Evolutionary conservation across 176 grass and related monocot genomes (phyloP).

Genomic region (Aegilops longissima): DNA sequence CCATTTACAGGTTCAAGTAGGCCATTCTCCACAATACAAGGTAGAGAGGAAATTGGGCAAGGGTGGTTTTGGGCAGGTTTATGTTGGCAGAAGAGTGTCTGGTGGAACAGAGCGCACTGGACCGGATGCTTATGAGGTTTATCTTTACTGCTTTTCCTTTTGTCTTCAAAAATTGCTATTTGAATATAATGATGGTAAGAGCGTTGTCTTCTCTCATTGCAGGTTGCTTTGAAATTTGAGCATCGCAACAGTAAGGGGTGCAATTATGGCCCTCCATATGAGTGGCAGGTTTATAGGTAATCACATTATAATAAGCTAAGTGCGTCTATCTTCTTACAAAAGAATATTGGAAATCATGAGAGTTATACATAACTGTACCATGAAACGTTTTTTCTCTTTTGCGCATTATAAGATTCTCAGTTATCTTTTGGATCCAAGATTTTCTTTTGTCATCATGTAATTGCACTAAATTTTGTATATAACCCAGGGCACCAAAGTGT

Average conservation of each 20-base stretch:
- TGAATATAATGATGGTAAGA: conserved; percentile 15
- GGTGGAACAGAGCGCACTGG: conserved; percentile 75
- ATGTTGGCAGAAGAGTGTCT: conserved; percentile 83
- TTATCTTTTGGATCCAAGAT: conserved; percentile 14
- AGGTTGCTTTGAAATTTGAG: conserved; percentile 99
- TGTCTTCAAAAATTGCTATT: not conserved
- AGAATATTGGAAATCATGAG: conserved; percentile 13
- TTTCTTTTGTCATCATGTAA: not conserved
- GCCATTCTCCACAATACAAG: conserved; percentile 86
- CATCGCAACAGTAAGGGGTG: conserved; percentile 97
- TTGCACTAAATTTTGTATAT: conserved; percentile 3
- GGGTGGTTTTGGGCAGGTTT: conserved; percentile 98
- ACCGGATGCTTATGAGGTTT: conserved; percentile 79
- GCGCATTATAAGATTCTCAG: not conserved
- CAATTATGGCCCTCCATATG: conserved; percentile 96
- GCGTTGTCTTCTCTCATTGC: conserved; percentile 15
- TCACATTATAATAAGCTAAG: conserved; percentile 25
- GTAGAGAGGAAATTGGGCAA: conserved; percentile 92
- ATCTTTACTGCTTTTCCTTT: not conserved
- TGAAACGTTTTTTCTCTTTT: not conserved
- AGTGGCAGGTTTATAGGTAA: conserved; percentile 99
- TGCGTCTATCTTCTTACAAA: not conserved
- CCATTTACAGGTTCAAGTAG: conserved; percentile 76
- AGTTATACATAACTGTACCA: conserved; percentile 20
- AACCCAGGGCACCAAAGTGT: not conserved